Evolutionary conservation across 1,284 basidiomycete species (phyloP).

Genomic region (Trametes pubescens): DNA sequence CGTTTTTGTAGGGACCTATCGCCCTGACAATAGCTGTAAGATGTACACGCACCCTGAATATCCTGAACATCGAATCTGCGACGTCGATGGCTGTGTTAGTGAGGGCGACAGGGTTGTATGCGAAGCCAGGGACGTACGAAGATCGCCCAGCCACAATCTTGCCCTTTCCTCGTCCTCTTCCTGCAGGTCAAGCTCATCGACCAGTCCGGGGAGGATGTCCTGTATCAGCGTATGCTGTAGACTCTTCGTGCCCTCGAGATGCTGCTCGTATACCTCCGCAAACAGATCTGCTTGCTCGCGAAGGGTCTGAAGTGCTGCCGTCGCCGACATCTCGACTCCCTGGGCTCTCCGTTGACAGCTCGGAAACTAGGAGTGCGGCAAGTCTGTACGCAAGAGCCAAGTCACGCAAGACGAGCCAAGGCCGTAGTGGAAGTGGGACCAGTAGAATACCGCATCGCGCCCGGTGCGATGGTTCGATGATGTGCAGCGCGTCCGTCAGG

Average conservation of each 20-base stretch:
- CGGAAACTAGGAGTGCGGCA: not conserved
- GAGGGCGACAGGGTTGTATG: not conserved
- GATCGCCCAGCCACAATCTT: conserved; percentile 68
- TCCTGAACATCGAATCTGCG: conserved; percentile 70
- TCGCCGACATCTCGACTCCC: conserved; percentile 24
- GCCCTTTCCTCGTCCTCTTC: conserved; percentile 57
- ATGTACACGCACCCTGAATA: conserved; percentile 58
- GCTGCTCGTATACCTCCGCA: conserved; percentile 50
- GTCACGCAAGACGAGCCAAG: not conserved
- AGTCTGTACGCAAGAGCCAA: not conserved
- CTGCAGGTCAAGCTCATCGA: conserved; percentile 61
- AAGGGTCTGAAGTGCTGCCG: conserved; percentile 29
- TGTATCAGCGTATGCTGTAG: conserved; percentile 60
- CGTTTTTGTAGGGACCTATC: too few species aligned
- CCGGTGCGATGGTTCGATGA: conserved; percentile 7
- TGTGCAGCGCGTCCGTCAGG: not conserved
- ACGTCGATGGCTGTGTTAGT: not conserved
- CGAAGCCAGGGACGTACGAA: conserved; percentile 37
- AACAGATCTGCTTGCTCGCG: conserved; percentile 35
- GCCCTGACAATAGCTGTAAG: too few species aligned
- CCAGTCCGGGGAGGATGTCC: conserved; percentile 65
- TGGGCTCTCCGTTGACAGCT: not conserved
- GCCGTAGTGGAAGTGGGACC: not conserved
- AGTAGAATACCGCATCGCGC: not conserved
- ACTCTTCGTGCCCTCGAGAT: conserved; percentile 52